Conservation (phyloP, 2,329 filamentous ascomycete species). For the Exophiala sp. region DNA sequence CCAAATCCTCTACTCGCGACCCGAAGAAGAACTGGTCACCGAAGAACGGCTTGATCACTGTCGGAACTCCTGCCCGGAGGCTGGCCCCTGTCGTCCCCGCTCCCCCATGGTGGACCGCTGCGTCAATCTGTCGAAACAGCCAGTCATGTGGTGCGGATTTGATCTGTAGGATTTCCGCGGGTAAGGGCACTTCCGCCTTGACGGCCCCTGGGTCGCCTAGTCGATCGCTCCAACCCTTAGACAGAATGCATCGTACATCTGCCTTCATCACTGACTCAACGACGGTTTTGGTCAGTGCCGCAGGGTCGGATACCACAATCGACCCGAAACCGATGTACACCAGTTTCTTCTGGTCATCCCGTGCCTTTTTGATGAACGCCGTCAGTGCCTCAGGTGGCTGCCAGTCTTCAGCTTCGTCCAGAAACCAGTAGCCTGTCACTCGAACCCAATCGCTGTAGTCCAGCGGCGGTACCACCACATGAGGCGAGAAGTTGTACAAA, state of each 20-base stretch:
- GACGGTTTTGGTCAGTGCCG: conserved; percentile 83
- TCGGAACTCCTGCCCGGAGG: conserved; percentile 82
- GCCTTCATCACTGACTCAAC: conserved; percentile 85
- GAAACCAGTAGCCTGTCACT: conserved; percentile 96
- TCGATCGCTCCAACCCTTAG: conserved; percentile 95
- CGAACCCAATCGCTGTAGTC: conserved; percentile 98
- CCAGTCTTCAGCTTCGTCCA: conserved; percentile 66
- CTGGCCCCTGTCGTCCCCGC: conserved; percentile 93
- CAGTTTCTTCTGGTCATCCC: conserved; percentile 76
- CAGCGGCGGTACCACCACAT: conserved; percentile 85
- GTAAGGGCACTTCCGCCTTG: conserved; percentile 62
- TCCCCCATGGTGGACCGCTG: conserved; percentile 88
- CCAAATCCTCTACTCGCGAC: conserved; percentile 79
- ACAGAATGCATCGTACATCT: conserved; percentile 88
- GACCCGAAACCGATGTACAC: conserved; percentile 97
- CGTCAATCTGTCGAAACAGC: conserved; percentile 90
- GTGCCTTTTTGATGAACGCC: conserved; percentile 77
- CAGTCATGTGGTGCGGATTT: conserved; percentile 91
- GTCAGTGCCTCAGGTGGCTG: conserved; percentile 67
- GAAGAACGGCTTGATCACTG: conserved; percentile 94
- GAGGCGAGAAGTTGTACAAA: conserved; percentile 92
- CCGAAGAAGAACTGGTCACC: conserved; percentile 98
- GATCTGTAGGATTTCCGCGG: conserved; percentile 79
- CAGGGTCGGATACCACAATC: conserved; percentile 86
- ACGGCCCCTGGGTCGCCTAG: conserved; percentile 54